Conservation (phyloP, 805 yeast genomes). For the Lipomyces japonicus region DNA sequence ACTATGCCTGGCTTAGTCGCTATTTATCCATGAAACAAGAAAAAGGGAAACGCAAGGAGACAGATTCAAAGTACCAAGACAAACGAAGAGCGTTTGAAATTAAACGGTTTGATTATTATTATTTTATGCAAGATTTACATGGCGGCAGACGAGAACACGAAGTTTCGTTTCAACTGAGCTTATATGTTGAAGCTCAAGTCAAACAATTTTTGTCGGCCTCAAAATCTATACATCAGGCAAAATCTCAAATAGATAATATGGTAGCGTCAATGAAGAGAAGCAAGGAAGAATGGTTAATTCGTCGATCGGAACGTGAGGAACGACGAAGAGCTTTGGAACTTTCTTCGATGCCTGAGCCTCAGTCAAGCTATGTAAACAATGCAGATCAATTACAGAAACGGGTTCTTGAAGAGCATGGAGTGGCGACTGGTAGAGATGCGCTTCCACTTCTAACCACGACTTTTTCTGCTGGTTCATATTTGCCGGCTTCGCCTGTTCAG, state of each 20-base stretch:
- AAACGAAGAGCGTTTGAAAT: constrained; percentile 42
- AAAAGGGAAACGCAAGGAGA: constrained; percentile 35
- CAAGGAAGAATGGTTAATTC: constrained; percentile 34
- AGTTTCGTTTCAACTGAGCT: constrained; percentile 38
- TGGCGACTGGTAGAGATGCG: neutral
- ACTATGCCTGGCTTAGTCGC: constrained; percentile 45
- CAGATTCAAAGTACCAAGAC: constrained; percentile 42
- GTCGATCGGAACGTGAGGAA: constrained; percentile 40
- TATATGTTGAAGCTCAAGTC: constrained; percentile 38
- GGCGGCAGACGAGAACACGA: constrained; percentile 44
- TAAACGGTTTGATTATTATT: constrained; percentile 43
- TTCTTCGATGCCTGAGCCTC: constrained; percentile 28
- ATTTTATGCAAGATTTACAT: constrained; percentile 41
- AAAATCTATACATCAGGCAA: constrained; percentile 31
- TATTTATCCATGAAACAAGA: constrained; percentile 41
- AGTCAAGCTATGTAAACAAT: neutral
- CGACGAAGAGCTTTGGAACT: constrained; percentile 39
- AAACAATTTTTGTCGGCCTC: constrained; percentile 33
- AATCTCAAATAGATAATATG: constrained; percentile 35
- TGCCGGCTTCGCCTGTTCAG: neutral
- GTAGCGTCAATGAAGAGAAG: constrained; percentile 19
- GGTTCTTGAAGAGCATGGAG: neutral
- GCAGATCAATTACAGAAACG: neutral
- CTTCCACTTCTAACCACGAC: constrained; percentile 6
- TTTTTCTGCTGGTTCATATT: constrained; percentile 4